Base-by-base conservation (phyloP, 257 asterid species). In the Ehretia macrophylla region DNA sequence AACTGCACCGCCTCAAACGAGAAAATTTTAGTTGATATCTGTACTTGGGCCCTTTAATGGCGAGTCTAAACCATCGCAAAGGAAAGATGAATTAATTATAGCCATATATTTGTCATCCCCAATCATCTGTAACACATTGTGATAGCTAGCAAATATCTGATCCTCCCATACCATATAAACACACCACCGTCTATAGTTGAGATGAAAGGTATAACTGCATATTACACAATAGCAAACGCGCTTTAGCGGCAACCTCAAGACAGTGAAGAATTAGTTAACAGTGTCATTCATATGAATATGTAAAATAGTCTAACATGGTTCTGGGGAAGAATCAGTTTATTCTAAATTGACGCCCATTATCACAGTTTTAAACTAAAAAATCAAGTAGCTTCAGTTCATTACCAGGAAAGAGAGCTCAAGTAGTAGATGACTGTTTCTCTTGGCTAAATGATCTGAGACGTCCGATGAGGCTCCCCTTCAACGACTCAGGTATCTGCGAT, bases 401-500 rank as follows among this genome's bases (percentile, higher is more conserved):
- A 82, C 95, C 85, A 39, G 32, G 59, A 54, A 65, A 47, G 64
- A 70, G 51, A 17, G 47, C 60, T 75, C 73, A 75, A 47, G 73
- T 67, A 53, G 74, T 74, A n/a, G n/a, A n/a, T 63, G 79, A 61
- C 56, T 66, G 66, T 73, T 78, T 79, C 79, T 75, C 83, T 63
- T 77, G 79, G 79, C 79, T 68, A 73, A 89, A 83, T 59, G 68
- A 63, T 60, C 69, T 64, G 71, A 86, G 77, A 11, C 69, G 80
- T 64, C 79, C 82, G 32, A 86, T 62, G 60, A 86, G 75, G 59
- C 61, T 79, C 59, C 81, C 79, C 76, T 85, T 90, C 74, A 90
- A 77, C 23, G 89, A 72, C 64, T 84, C 84, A 0, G 97, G 97
- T 64, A 86, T 67, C 76, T 81, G 80, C 9, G 92, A 67, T 60